Base-by-base conservation (phyloP, 2,329 filamentous ascomycete species). In the Calycina marina region DNA sequence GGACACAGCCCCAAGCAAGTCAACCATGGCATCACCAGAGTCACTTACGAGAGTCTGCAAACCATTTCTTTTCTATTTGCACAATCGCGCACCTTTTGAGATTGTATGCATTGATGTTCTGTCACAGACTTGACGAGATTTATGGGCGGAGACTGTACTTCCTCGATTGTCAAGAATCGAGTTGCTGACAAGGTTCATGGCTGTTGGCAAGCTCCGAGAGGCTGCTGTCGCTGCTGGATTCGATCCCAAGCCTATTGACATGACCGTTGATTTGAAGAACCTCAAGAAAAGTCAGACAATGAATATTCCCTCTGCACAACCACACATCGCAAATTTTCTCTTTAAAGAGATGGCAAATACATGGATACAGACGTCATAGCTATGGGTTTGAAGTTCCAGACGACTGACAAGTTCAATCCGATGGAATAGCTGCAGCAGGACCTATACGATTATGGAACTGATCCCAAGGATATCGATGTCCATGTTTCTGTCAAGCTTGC, bases 121-220 rank as follows among this genome's bases (percentile, higher is more conserved):
- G 9, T 27, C 13, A 10, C 24, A 36, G 36, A 38, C 12, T 30
- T 32, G 28, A 25, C 26, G 5, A 32, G 14, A 25, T 8, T 20
- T 3, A 32, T 36, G 34, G 33, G 36, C 20, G 20, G 20, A 22
- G 20, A 22, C 8, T 8, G 8, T n/a, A 22, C 20, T n/a, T n/a
- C 20, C 8, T 9, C 8, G 8, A 22, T 22, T 22, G 8, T 22
- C n/a, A 22, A 22, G 3, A 22, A 22, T n/a, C 20, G 20, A n/a
- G n/a, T 22, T 22, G 45, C 70, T 74, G 42, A 61, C 69, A 2
- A 40, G 50, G 12, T 63, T 72, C 54, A 71, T 67, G 50, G 59
- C 58, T 27, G 58, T 69, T 14, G 68, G 63, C 25, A 60, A 67
- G 17, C 50, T 51, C 2, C 59, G 72, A 26, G 54, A 57, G 20